Conservation (phyloP, 345 rosid genomes). For the Populus tremula region DNA sequence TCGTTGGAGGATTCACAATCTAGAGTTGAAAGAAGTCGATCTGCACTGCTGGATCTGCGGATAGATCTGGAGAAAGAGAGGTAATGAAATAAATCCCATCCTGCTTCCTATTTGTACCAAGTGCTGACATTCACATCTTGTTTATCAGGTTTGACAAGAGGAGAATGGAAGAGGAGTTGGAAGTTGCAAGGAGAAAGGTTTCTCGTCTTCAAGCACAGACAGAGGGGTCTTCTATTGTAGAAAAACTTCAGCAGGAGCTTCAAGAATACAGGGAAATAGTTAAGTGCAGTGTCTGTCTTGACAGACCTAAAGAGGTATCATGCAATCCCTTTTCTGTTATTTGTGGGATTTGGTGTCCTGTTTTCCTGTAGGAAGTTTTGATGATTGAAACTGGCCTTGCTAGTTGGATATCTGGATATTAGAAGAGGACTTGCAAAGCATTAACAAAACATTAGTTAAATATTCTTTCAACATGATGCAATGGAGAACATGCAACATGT, state of each 20-base stretch:
- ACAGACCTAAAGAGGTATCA: slow-evolving; percentile 84
- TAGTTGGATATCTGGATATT: background rate
- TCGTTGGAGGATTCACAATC: slow-evolving; percentile 61
- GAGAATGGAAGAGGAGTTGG: slow-evolving; percentile 78
- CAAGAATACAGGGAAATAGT: slow-evolving; percentile 83
- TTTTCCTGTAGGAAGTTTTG: background rate
- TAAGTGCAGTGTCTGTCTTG: slow-evolving; percentile 84
- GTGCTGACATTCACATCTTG: slow-evolving; percentile 6
- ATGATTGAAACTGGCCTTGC: background rate
- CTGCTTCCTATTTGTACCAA: background rate
- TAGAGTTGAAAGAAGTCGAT: slow-evolving; percentile 54
- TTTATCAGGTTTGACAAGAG: slow-evolving; percentile 64
- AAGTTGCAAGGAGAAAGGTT: slow-evolving; percentile 60
- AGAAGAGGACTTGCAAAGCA: background rate
- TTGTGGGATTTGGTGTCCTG: background rate
- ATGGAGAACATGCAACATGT: no score
- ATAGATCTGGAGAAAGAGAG: slow-evolving; percentile 69
- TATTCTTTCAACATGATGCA: no score
- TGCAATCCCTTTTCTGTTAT: background rate
- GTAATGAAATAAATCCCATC: slow-evolving; percentile 31
- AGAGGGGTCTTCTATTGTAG: slow-evolving; percentile 67
- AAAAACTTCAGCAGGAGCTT: slow-evolving; percentile 76
- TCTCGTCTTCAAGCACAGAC: slow-evolving; percentile 50
- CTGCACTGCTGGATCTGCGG: slow-evolving; percentile 49
- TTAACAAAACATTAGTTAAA: background rate